A percentile compares a stretch with the other conserved stretches of the same genome.
Conservation (phyloP, 345 rosid species). For the Lumnitzera racemosa region DNA sequence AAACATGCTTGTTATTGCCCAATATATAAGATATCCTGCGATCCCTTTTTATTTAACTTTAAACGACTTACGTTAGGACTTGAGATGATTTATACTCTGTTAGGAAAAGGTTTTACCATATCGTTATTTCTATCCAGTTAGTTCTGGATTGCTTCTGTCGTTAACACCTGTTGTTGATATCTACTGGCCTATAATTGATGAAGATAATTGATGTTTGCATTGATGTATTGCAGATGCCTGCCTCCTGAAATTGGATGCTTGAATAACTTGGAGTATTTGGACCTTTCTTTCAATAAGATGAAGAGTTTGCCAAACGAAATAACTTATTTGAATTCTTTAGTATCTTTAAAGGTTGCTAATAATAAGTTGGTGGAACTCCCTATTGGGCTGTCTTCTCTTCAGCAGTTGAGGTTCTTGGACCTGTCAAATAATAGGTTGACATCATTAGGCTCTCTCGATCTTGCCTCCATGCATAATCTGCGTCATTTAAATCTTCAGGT, state of each 20-base stretch:
- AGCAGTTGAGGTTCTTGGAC: constrained; percentile 69
- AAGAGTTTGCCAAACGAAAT: constrained; percentile 77
- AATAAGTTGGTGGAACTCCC: constrained; percentile 78
- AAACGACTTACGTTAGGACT: too few relatives aligned
- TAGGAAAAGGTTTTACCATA: too few relatives aligned
- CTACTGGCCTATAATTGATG: too few relatives aligned
- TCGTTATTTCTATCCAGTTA: too few relatives aligned
- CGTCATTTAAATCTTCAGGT: constrained; percentile 81
- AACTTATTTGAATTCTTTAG: constrained; percentile 52
- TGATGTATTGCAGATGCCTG: constrained; percentile 54
- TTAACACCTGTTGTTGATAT: too few relatives aligned
- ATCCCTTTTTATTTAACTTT: too few relatives aligned
- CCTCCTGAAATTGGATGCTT: constrained; percentile 97
- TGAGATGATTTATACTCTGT: too few relatives aligned
- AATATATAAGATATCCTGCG: too few relatives aligned
- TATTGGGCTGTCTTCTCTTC: constrained; percentile 49
- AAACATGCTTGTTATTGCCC: too few relatives aligned
- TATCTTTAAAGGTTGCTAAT: constrained; percentile 68
- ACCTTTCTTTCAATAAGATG: constrained; percentile 90
- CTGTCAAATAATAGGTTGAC: constrained; percentile 77
- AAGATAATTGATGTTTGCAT: too few relatives aligned
- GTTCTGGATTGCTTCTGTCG: too few relatives aligned
- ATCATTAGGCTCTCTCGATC: constrained; percentile 62
- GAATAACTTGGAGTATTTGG: constrained; percentile 63
- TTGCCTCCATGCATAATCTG: constrained; percentile 61